These are phyloP conservation scores for Thraustochytrium striatum DNA, from an alignment of 352 stramenopile genomes.

Conservation along the genomic window DNA sequence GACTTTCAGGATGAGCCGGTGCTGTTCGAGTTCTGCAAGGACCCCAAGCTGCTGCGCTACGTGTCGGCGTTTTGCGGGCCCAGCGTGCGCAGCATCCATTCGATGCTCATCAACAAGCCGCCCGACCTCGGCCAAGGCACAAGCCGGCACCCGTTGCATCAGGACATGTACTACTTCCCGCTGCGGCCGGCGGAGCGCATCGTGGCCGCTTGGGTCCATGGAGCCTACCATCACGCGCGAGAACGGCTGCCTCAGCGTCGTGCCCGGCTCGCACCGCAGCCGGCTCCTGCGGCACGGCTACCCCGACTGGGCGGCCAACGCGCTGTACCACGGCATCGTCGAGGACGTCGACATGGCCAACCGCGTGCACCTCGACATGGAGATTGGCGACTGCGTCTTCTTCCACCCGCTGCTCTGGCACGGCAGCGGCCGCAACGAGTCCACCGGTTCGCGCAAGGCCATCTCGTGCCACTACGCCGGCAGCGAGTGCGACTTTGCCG, in stretches of 20 bases:
- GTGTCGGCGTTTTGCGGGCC: conserved; percentile 40
- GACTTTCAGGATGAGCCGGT: conserved; percentile 48
- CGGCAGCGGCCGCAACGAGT: conserved; percentile 34
- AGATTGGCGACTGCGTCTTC: conserved; percentile 48
- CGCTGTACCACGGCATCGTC: conserved; percentile 47
- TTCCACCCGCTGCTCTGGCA: conserved; percentile 48
- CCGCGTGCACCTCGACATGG: conserved; percentile 45
- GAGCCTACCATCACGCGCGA: conserved; percentile 38
- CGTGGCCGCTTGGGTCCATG: conserved; percentile 47
- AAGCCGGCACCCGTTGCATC: conserved; percentile 46
- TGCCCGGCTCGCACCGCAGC: conserved; percentile 36
- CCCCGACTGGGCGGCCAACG: conserved; percentile 48
- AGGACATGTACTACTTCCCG: conserved; percentile 50
- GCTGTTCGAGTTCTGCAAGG: conserved; percentile 42
- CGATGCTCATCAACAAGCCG: conserved; percentile 52
- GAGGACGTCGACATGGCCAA: conserved; percentile 37
- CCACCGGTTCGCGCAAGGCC: conserved; percentile 29
- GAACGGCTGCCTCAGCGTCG: conserved; percentile 45
- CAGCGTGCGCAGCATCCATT: conserved; percentile 43
- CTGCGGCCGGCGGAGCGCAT: conserved; percentile 39
- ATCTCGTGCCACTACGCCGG: conserved; percentile 46
- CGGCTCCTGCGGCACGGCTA: conserved; percentile 39
- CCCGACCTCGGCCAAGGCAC: conserved; percentile 46
- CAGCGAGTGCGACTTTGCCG: conserved; percentile 38
- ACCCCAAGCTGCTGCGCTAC: conserved; percentile 26